Base-by-base conservation (phyloP, 164 flowering plant genomes). In the Taxillus chinensis region DNA sequence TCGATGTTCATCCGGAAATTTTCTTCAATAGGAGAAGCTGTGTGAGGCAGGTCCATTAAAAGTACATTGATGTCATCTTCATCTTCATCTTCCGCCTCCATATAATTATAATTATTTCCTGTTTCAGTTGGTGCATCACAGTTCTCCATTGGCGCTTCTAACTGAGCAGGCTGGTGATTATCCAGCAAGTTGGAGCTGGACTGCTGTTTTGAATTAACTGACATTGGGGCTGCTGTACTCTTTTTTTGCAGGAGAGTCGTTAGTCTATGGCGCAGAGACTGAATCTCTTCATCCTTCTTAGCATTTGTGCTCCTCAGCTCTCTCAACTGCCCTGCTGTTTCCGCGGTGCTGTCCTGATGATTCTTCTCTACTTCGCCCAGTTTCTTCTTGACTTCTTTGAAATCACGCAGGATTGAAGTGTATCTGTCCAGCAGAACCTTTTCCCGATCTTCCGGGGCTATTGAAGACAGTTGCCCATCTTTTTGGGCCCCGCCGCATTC, bases 211-310 rank as follows among this genome's bases (percentile, higher is more conserved):
- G 60, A 61, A 54, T 60, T 68, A 45, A 64, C 59, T 57, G 37
- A 39, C n/a, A n/a, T n/a, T 39, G 27, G 27, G 27, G 27, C 1
- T 27, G 27, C 27, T 27, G 27, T 27, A 27, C 2, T 12, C 42
- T 62, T 65, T 57, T 49, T 39, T 46, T 70, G 78, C 62, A 83
- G 74, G 57, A 76, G 63, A 49, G 40, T 75, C 27, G 27, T 27
- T 51, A 84, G 62, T 64, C 79, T 83, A 65, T 77, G 70, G 39
- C 55, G 77, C 45, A 83, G 65, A 2, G 72, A 63, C 40, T 51
- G 77, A 51, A 83, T 85, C 62, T 85, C 81, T 48, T 80, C 81
- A 57, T 87, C 89, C 70, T 82, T 82, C 72, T 41, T 60, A 56
- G 77, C 78, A 68, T 71, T 77, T 5, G 73, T 62, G 60, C 57